phyloP scores from a whole-genome alignment of 23 red algal species.

The Chondrus crispus region DNA sequence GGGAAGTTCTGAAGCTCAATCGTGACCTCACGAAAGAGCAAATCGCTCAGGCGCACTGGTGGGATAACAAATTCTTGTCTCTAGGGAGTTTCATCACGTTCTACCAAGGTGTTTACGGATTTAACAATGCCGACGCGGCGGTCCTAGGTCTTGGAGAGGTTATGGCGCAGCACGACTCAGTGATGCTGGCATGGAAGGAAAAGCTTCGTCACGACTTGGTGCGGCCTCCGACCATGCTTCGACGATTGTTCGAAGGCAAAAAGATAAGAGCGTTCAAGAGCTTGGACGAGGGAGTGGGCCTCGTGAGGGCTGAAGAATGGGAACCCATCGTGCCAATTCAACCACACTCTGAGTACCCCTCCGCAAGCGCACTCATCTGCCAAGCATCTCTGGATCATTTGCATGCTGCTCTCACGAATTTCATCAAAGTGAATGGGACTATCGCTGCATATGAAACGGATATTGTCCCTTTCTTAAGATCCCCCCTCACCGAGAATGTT shows the following conservation, averaged over 20 bases:
- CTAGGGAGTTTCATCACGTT: neutral
- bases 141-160: neutral
- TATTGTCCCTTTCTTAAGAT: neutral
- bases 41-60: neutral
- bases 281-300: neutral
- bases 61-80: slow-evolving; percentile 23
- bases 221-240: neutral
- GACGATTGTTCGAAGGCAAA: neutral
- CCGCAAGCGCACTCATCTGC: slow-evolving; percentile 7
- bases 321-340: neutral
- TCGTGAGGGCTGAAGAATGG: neutral
- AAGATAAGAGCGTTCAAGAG: neutral
- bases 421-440: neutral
- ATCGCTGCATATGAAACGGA: slow-evolving; percentile 29
- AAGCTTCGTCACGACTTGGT: slow-evolving; percentile 24
- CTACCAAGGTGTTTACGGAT: neutral
- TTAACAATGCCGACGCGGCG: neutral
- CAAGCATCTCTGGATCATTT: slow-evolving; percentile 20
- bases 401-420: neutral
- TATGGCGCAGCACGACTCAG: neutral
- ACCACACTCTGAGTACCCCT: slow-evolving; percentile 48
- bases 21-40: neutral
- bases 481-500: neutral
- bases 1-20: neutral
- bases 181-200: slow-evolving; percentile 19